phyloP scores from a whole-genome alignment of 306 rosid species.

The Vicia sativa region DNA sequence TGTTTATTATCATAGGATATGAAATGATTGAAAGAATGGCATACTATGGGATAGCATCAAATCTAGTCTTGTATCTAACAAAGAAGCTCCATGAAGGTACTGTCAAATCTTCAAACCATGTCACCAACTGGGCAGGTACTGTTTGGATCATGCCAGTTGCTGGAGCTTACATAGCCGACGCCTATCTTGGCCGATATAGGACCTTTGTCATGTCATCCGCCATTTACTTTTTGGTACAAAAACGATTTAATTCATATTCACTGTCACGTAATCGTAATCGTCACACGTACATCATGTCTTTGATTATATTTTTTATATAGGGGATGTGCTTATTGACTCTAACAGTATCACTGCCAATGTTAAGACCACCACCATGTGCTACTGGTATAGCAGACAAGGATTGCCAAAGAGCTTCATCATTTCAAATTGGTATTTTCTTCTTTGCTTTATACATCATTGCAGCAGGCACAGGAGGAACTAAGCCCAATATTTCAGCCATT shows the following conservation, averaged over 20 bases:
- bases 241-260: neutral
- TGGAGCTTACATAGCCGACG: slow-evolving; percentile 72
- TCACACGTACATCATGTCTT: neutral
- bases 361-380: slow-evolving; percentile 67
- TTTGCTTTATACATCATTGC: slow-evolving; percentile 68
- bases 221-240: slow-evolving; percentile 63
- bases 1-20: slow-evolving; percentile 43
- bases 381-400: slow-evolving; percentile 35
- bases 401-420: slow-evolving; percentile 54
- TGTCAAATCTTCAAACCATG: slow-evolving; percentile 68
- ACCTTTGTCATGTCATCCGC: slow-evolving; percentile 61
- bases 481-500: slow-evolving; percentile 84
- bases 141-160: slow-evolving; percentile 68
- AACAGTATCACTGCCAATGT: slow-evolving; percentile 58
- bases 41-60: slow-evolving; percentile 69
- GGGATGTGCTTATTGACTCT: slow-evolving; percentile 70
- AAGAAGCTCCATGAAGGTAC: slow-evolving; percentile 72
- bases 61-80: slow-evolving; percentile 64
- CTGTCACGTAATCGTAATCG: neutral
- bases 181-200: slow-evolving; percentile 68
- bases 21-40: slow-evolving; percentile 91
- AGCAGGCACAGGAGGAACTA: slow-evolving; percentile 82
- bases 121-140: slow-evolving; percentile 75
- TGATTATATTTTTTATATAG: slow-evolving; percentile 32
- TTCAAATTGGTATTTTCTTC: slow-evolving; percentile 66